Evolutionary conservation across 2,329 filamentous ascomycete species (phyloP), one percentile per base, ranked within the genome.

Genomic region (Aurifilum marmelostoma): DNA sequence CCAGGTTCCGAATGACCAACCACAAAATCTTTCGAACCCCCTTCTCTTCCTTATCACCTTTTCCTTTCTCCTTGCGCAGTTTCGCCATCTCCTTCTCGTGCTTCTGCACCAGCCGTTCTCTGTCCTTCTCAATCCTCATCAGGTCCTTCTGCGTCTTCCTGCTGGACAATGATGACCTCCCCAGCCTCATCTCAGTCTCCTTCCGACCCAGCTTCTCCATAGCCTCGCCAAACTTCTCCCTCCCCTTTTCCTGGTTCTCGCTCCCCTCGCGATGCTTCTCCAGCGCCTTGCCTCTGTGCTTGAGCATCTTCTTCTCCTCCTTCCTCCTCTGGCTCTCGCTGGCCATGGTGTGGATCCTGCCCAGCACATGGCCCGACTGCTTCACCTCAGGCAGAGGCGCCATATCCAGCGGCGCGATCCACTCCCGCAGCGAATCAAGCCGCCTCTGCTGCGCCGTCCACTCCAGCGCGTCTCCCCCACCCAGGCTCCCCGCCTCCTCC

Each of bases 401-500:
- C 24, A 74, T 60, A 3, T 74, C 65, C 12, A 74, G 60, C 1
- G 70, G 69, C n/a, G 68, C 66, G 5, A 72, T 66, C 70, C 72
- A 74, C 4, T 63, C 41, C 24, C 62, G 64, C 27, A 74, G 59
- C 0, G 68, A 70, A 14, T 64, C 34, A 1, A 74, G 54, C 27
- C 72, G 69, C 29, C 72, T 67, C 14, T 74, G 43, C 47, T 74
- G 73, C 7, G 68, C 71, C 12, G 56, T 67, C n/a, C 70, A 21
- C 6, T 24, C 34, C 5, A 65, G 47, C 8, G 61, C 54, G 8
- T 58, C n/a, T 6, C 47, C 41, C 2, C 34, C 34, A 4, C 34
- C 34, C 34, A 47, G n/a, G 24, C 65, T 62, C 34, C 34, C 34
- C 8, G 4, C 34, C 34, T 4, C 8, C n/a, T 68, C 69, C 21